Conservation (phyloP, 306 rosid genomes). For the Boehmeria nivea region DNA sequence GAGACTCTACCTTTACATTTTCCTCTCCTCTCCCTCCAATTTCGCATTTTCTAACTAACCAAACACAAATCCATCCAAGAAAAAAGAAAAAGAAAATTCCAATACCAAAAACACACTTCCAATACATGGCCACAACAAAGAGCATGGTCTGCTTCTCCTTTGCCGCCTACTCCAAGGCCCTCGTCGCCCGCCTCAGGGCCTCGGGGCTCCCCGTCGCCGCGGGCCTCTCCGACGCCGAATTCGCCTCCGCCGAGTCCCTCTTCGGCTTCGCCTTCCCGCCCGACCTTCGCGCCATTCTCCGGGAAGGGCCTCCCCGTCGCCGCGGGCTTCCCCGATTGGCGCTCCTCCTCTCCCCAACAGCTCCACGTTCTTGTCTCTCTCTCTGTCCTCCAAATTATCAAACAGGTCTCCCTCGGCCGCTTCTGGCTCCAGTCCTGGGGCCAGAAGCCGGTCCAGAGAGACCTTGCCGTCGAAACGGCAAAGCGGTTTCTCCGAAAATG, state of each 20-base stretch:
- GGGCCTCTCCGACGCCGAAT: slow-evolving; percentile 63
- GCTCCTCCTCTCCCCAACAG: slow-evolving; percentile 65
- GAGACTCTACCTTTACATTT: neutral
- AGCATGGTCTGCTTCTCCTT: slow-evolving; percentile 65
- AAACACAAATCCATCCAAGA: neutral
- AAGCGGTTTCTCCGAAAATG: slow-evolving; percentile 25
- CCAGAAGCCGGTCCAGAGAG: slow-evolving; percentile 17
- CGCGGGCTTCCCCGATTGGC: slow-evolving; percentile 80
- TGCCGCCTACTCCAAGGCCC: slow-evolving; percentile 55
- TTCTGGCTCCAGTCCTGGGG: slow-evolving; percentile 75
- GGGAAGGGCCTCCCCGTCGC: slow-evolving; percentile 65
- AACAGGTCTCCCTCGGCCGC: slow-evolving; percentile 35
- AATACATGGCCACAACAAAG: neutral
- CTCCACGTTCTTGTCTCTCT: slow-evolving; percentile 54
- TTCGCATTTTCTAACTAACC: slow-evolving; percentile 5
- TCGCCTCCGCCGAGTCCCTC: slow-evolving; percentile 40
- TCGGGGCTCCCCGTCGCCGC: slow-evolving; percentile 34
- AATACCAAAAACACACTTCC: neutral
- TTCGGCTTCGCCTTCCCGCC: slow-evolving; percentile 66
- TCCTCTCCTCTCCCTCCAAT: slow-evolving; percentile 4
- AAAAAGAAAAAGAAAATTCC: too few species aligned
- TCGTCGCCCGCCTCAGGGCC: slow-evolving; percentile 43
- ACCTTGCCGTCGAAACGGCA: slow-evolving; percentile 21
- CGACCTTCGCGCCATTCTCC: slow-evolving; percentile 72
- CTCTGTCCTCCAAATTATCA: slow-evolving; percentile 42